Base-by-base conservation (phyloP, 2,329 filamentous ascomycete genomes). In the Cadophora sp. region DNA sequence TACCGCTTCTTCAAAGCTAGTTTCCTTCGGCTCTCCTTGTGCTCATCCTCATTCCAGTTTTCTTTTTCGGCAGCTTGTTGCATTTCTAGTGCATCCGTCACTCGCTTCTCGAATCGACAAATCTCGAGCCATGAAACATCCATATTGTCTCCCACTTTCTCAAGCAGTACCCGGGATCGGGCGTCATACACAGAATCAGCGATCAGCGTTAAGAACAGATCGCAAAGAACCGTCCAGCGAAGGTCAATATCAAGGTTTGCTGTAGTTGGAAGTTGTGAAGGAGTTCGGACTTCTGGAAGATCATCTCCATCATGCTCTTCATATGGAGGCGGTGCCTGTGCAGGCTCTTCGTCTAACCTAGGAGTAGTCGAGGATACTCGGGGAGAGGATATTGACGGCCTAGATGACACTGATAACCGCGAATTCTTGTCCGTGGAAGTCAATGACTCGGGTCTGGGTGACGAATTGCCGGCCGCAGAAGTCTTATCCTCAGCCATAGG, bases 71-170 rank as follows among this genome's bases (percentile, higher is more conserved):
- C 93, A 58, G 92, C 90, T 79, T 98, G 94, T 80, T 98, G 95
- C 93, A 99, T 97, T 80, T 99, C 96, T 26, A 99, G 83, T 0
- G 96, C 94, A 80, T 99, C 96, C 8, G 96, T 97, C 6, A 99
- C 93, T 64, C 94, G 91, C 81, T 97, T 98, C 81, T 99, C 96
- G 76, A 99, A 99, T 48, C 93, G 90, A 80, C 94, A 97, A 67
- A 98, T 97, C 73, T 99, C 96, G 64, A 97, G 84, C 93, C 93
- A 97, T 14, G 91, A 86, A 8, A 99, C 90, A 51, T 92, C 89
- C 73, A 99, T 86, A 69, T 91, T 91, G 63, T 88, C 85, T 43
- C 91, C 96, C 0, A 98, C 93, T 65, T 88, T 85, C 80, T 98
- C 95, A 6, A 99, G 83, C 31, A 99, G 83, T 50, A 90, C 86